Percentiles rank a stretch among this genome's conserved stretches.
Conservation (phyloP, 352 stramenopile genomes). For the Pythium rishiriense region DNA sequence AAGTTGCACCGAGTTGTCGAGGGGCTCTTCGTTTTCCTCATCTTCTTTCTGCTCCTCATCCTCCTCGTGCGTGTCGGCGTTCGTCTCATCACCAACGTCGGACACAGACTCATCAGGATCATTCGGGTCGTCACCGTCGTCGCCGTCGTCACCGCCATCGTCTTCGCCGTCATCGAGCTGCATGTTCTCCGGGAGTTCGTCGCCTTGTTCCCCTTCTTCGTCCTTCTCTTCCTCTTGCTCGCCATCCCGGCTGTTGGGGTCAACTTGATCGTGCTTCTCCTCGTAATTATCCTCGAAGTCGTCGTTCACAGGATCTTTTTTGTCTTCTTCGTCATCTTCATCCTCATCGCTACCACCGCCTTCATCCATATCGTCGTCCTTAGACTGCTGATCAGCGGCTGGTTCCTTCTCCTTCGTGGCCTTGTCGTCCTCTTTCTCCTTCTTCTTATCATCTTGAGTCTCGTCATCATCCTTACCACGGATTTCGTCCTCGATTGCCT, state of each 20-base stretch:
- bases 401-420: slow-evolving; percentile 64
- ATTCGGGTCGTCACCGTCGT: slow-evolving; percentile 30
- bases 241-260: slow-evolving; percentile 35
- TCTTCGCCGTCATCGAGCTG: slow-evolving; percentile 84
- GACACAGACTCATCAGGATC: slow-evolving; percentile 68
- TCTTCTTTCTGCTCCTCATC: slow-evolving; percentile 62
- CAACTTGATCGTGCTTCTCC: slow-evolving; percentile 46
- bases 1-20: slow-evolving; percentile 70
- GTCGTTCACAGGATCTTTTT: slow-evolving; percentile 86
- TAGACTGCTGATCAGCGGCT: slow-evolving; percentile 51
- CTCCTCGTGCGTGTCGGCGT: slow-evolving; percentile 41
- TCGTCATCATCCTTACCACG: slow-evolving; percentile 80
- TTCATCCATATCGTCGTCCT: slow-evolving; percentile 51
- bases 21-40: slow-evolving; percentile 66
- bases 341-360: slow-evolving; percentile 56
- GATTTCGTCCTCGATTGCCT: slow-evolving; percentile 87
- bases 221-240: slow-evolving; percentile 59
- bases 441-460: slow-evolving; percentile 57
- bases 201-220: slow-evolving; percentile 48
- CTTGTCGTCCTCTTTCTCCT: slow-evolving; percentile 71
- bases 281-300: slow-evolving; percentile 70
- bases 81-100: slow-evolving; percentile 35
- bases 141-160: slow-evolving; percentile 30
- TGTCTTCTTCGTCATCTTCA: slow-evolving; percentile 47
- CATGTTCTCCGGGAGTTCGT: slow-evolving; percentile 85